phyloP scores from a whole-genome alignment of 306 rosid genomes.

The Benincasa hispida region DNA sequence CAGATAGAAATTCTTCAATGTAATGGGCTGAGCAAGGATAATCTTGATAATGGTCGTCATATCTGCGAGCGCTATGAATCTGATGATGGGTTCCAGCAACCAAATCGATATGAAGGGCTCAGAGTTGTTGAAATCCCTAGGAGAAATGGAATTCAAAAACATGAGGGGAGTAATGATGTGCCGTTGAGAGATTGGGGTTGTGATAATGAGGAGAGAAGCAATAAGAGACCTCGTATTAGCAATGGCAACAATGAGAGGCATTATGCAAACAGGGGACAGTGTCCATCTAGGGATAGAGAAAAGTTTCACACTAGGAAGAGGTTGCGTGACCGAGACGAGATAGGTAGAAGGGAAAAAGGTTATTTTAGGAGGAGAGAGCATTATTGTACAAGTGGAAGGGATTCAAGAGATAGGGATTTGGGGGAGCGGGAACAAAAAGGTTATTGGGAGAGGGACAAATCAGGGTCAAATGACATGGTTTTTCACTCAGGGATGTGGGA shows the following conservation, averaged over 20 bases:
- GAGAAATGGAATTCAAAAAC: conserved; percentile 20
- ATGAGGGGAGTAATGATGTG: conserved; percentile 15
- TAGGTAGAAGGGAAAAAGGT: conserved; percentile 53
- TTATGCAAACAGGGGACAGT: conserved; percentile 27
- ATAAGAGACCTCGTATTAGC: conserved; percentile 45
- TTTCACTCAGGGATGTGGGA: conserved; percentile 63
- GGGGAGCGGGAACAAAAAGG: conserved; percentile 66
- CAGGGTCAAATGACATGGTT: conserved; percentile 50
- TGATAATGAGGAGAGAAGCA: conserved; percentile 38
- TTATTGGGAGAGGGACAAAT: conserved; percentile 91
- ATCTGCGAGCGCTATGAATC: conserved; percentile 11
- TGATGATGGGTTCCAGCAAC: conserved; percentile 16
- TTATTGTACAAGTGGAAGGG: conserved; percentile 43
- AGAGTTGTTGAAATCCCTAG: conserved; percentile 6
- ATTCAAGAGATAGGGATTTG: conserved; percentile 48
- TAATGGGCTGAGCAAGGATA: conserved; percentile 9
- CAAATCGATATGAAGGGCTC: conserved; percentile 23
- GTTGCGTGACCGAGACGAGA: conserved; percentile 56
- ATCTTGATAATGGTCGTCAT: conserved; percentile 9
- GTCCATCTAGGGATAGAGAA: conserved; percentile 36
- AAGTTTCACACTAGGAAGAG: conserved; percentile 44
- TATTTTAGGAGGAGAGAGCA: conserved; percentile 42
- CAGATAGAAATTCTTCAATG: conserved; percentile 8
- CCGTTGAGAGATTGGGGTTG: conserved; percentile 15
- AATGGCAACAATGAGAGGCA: conserved; percentile 34